Conservation (phyloP, 2,329 filamentous ascomycete species). For the Domatiomyces globalis region DNA sequence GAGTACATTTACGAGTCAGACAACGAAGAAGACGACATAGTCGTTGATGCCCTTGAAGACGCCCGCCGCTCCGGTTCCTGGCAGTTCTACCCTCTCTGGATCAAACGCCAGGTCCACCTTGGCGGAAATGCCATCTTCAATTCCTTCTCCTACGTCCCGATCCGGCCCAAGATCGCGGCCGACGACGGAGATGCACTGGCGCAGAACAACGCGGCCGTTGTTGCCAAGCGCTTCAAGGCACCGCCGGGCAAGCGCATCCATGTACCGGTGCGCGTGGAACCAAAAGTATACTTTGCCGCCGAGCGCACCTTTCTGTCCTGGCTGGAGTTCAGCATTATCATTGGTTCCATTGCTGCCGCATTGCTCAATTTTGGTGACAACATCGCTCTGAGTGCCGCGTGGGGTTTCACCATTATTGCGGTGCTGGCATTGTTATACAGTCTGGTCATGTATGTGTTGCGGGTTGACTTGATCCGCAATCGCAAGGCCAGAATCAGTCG, state of each 20-base stretch:
- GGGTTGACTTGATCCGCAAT: conserved; percentile 70
- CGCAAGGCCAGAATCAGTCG: conserved; percentile 58
- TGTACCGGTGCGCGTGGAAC: conserved; percentile 87
- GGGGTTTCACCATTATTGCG: conserved; percentile 70
- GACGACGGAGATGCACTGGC: conserved; percentile 21
- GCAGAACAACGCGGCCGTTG: conserved; percentile 29
- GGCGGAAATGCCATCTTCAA: conserved; percentile 32
- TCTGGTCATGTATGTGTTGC: conserved; percentile 72
- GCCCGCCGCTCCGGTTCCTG: conserved; percentile 62
- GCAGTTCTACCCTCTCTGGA: conserved; percentile 47
- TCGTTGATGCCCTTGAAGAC: conserved; percentile 54
- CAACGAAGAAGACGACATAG: conserved; percentile 53
- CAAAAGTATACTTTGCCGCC: conserved; percentile 93
- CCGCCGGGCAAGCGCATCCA: conserved; percentile 58
- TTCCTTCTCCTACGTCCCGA: conserved; percentile 39
- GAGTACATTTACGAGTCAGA: conserved; percentile 77
- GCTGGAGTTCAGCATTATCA: conserved; percentile 94
- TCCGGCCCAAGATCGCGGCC: conserved; percentile 30
- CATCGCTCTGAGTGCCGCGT: conserved; percentile 54
- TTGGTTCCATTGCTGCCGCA: conserved; percentile 73
- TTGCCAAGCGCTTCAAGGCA: conserved; percentile 41
- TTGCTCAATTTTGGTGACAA: conserved; percentile 64
- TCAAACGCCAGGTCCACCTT: conserved; percentile 38
- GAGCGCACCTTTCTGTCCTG: conserved; percentile 93
- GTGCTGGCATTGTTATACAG: conserved; percentile 68